Base-by-base conservation (phyloP, 768 basidiomycete genomes). In the Psilocybe cyanescens region DNA sequence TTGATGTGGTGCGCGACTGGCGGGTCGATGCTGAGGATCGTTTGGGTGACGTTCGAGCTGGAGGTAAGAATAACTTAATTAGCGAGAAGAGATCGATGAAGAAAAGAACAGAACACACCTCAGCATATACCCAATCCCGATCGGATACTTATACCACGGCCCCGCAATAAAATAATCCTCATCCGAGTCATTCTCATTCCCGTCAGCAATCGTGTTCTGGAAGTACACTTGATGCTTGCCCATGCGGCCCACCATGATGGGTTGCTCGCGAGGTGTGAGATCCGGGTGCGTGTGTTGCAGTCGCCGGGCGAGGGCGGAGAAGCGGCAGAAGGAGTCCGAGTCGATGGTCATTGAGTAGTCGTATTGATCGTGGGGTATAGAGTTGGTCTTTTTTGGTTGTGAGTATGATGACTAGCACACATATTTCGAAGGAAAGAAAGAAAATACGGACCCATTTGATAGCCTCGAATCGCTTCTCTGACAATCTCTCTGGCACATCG, bases 331-430 rank as follows among this genome's bases (percentile, higher is more conserved):
- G 11, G 46, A 49, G n/a, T 57, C 56, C 4, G 56, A 57, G 31
- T 57, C 56, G 8, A 57, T 46, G 17, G 56, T 57, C 56, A 57
- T 57, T 8, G 56, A 46, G 17, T 57, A 57, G 47, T 57, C 56
- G 45, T 57, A 57, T 39, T 47, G 31, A 28, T 57, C 47, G 16
- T 33, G 31, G 8, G 56, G 46, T 16, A 57, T 45, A 16, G 56
- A 35, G 6, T 37, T 48, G 4, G 56, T 48, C 56, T 57, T 7
- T 31, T 8, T 17, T 6, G 28, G 49, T 4, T 31, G 4, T 8
- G 24, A 39, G 33, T 54, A 16, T 33, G 17, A 3, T 24, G 24
- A 24, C 24, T 24, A 24, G 3, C 6, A 35, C 11, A 35, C 6
- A 35, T 35, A 37, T 33, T 16, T 8, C 29, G 31, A 37, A 14